Evolutionary conservation across 768 basidiomycete species (phyloP).

Genomic region (Mrakia blollopis): DNA sequence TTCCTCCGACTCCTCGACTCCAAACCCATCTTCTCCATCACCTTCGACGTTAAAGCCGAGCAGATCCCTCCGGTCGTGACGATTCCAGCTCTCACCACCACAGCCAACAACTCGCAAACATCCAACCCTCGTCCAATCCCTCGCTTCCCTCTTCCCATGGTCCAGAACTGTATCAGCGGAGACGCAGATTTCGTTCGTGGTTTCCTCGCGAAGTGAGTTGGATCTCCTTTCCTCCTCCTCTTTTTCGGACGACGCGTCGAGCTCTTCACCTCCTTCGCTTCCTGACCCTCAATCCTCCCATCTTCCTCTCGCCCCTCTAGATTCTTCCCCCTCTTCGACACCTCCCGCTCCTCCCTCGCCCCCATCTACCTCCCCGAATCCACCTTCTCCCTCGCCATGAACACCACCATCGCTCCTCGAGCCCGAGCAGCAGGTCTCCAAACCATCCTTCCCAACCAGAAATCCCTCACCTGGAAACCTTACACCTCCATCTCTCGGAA

Average conservation of each 20-base stretch:
- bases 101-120: conserved; percentile 18
- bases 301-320: conserved; percentile 45
- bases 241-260: neutral
- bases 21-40: conserved; percentile 32
- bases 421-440: conserved; percentile 49
- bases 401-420: conserved; percentile 73
- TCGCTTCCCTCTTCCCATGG: conserved; percentile 26
- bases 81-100: neutral
- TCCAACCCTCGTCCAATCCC: conserved; percentile 15
- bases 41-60: conserved; percentile 26
- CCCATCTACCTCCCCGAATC: conserved; percentile 75
- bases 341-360: conserved; percentile 59
- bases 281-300: conserved; percentile 22
- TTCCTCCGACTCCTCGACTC: conserved; percentile 30
- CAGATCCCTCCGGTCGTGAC: conserved; percentile 8
- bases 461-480: conserved; percentile 68
- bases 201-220: conserved; percentile 51
- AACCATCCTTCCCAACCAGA: conserved; percentile 65
- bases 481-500: conserved; percentile 73
- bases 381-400: conserved; percentile 86
- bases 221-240: neutral
- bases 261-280: neutral
- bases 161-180: conserved; percentile 24
- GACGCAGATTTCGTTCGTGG: conserved; percentile 62
- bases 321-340: conserved; percentile 81